Base-by-base conservation (phyloP, 2,329 filamentous ascomycete species). In the Colletotrichum melonis region DNA sequence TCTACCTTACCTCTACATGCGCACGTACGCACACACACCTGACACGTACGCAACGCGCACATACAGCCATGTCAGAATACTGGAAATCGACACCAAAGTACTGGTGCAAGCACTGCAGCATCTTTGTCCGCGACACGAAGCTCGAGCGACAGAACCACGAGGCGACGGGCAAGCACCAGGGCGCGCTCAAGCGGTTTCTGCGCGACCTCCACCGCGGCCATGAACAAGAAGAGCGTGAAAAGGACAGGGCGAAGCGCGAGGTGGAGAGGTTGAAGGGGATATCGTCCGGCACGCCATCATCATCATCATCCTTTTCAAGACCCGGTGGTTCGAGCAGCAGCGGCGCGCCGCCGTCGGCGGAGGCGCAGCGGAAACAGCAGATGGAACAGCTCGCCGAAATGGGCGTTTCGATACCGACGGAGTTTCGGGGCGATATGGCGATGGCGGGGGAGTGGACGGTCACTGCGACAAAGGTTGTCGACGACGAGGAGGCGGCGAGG, bases 41-140 rank as follows among this genome's bases (percentile, higher is more conserved):
- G 38, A 16, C 30, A 38, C 55, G 24, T 12, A 35, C 14, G 22
- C 6, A 42, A 38, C 14, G 24, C 7, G 30, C 16, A 4, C 11
- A 26, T 69, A 24, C 28, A 26, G 76, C 9, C 62, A 98, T 99
- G 97, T 92, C 97, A 0, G 97, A 98, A 88, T 97, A 98, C 85
- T 98, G 97, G 97, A 98, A 98, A 82, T 98, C 96, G 24, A 98
- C 95, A 82, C 95, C 95, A 6, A 96, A 93, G 81, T 97, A 97
- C 86, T 98, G 95, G 95, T 99, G 97, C 90, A 98, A 98, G 83
- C 94, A 98, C 87, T 99, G 97, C 89, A 91, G 91, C 80, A 90
- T 90, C 80, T 98, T 92, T 83, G 94, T 99, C 63, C 94, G 94
- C 84, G 97, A 99, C 86, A 98, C 95, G 26, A 92, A 94, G 77